Percentiles rank a stretch among this genome's conserved stretches.
These are phyloP conservation scores for Kwoniella heveanensis DNA, from an alignment of 768 basidiomycete species.

Conservation along the genomic window DNA sequence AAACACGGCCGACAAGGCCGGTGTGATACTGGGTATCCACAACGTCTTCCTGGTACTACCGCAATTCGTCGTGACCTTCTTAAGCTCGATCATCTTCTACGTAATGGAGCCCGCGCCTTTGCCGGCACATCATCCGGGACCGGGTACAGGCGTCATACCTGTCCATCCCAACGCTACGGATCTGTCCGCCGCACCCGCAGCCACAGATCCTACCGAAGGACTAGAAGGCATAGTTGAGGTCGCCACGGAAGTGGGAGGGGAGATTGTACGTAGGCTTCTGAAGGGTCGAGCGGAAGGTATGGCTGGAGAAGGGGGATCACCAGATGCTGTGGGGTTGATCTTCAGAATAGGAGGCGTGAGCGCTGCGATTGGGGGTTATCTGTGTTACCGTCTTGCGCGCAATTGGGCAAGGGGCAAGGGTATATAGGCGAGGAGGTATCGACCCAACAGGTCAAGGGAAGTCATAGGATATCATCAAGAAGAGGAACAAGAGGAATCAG, in stretches of 20 bases:
- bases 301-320: slow-evolving; percentile 49
- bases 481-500: not conserved
- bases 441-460: no score
- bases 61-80: slow-evolving; percentile 85
- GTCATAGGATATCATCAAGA: no score
- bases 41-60: slow-evolving; percentile 92
- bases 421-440: slow-evolving; percentile 13
- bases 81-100: slow-evolving; percentile 83
- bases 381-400: slow-evolving; percentile 22
- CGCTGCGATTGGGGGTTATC: slow-evolving; percentile 31
- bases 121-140: slow-evolving; percentile 41
- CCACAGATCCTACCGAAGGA: no score
- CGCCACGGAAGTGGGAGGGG: not conserved
- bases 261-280: slow-evolving; percentile 16
- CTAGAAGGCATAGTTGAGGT: slow-evolving; percentile 47
- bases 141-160: slow-evolving; percentile 55
- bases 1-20: slow-evolving; percentile 71
- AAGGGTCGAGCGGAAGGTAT: slow-evolving; percentile 41
- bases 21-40: slow-evolving; percentile 89
- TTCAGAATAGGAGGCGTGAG: slow-evolving; percentile 58
- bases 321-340: slow-evolving; percentile 76
- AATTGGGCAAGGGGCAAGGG: slow-evolving; percentile 31
- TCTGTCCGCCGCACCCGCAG: not conserved
- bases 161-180: slow-evolving; percentile 24
- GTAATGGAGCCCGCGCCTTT: slow-evolving; percentile 68